Percentiles rank a stretch among this genome's conserved stretches.
Conservation (phyloP, 1,284 basidiomycete genomes). For the Cryptococcus sp. region DNA sequence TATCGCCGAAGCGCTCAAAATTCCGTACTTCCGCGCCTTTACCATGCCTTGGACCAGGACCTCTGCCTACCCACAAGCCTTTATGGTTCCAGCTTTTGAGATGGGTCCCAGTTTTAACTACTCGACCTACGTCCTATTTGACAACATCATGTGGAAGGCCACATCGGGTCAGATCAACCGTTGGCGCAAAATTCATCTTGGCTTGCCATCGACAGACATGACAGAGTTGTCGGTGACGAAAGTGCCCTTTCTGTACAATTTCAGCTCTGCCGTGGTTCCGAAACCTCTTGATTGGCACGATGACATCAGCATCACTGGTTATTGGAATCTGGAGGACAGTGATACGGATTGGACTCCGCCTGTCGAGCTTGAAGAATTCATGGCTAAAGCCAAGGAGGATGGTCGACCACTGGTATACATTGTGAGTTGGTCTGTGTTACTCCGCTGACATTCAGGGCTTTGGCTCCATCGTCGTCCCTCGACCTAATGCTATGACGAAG, state of each 20-base stretch:
- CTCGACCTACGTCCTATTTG: conserved; percentile 59
- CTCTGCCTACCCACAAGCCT: conserved; percentile 65
- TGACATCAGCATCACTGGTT: conserved; percentile 57
- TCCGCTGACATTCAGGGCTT: conserved; percentile 52
- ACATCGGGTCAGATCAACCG: conserved; percentile 70
- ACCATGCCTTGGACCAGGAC: conserved; percentile 75
- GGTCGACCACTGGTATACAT: conserved; percentile 72
- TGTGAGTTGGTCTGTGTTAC: conserved; percentile 38
- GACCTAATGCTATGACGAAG: conserved; percentile 65
- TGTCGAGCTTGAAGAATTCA: conserved; percentile 59
- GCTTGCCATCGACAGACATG: conserved; percentile 64
- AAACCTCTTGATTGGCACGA: conserved; percentile 76
- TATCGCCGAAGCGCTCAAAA: conserved; percentile 73
- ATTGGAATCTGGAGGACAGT: conserved; percentile 67
- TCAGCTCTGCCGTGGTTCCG: conserved; percentile 63
- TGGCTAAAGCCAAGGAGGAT: conserved; percentile 62
- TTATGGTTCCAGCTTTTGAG: conserved; percentile 59
- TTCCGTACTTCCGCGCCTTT: conserved; percentile 68
- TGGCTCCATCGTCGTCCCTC: conserved; percentile 70
- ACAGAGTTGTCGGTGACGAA: conserved; percentile 67
- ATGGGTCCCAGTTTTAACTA: conserved; percentile 53
- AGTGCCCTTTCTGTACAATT: conserved; percentile 71
- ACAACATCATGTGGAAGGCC: conserved; percentile 75
- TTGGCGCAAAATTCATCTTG: conserved; percentile 65
- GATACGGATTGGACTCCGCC: conserved; percentile 65